phyloP scores from a whole-genome alignment of 1,284 basidiomycete genomes.

The Microstroma glucosiphilum region DNA sequence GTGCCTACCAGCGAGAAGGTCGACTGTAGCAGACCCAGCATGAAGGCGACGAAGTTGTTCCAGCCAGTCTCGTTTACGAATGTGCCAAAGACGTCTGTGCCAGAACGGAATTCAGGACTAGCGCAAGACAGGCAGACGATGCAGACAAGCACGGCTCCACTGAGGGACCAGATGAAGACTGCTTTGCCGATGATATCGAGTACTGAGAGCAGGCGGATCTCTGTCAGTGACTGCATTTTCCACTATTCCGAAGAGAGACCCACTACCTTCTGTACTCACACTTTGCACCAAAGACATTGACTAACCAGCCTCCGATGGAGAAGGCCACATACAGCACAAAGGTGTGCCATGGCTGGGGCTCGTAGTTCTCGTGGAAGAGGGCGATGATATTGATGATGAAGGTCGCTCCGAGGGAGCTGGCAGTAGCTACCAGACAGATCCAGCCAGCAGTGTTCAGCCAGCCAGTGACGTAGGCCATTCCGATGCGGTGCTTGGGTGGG shows the following conservation, averaged over 20 bases:
- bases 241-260: no score
- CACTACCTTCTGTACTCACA: not conserved
- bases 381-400: conserved; percentile 52
- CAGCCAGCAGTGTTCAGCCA: conserved; percentile 48
- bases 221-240: no score
- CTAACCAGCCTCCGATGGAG: conserved; percentile 25
- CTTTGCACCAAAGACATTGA: conserved; percentile 36
- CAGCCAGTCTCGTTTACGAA: conserved; percentile 54
- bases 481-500: conserved; percentile 36
- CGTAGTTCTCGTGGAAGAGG: conserved; percentile 49
- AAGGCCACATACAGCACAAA: conserved; percentile 40
- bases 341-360: conserved; percentile 32
- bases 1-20: conserved; percentile 46
- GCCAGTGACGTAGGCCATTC: conserved; percentile 37
- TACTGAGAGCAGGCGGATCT: conserved; percentile 4
- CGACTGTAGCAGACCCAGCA: conserved; percentile 53
- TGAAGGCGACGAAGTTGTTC: conserved; percentile 54
- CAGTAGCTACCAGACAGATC: conserved; percentile 50
- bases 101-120: conserved; percentile 49
- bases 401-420: conserved; percentile 32
- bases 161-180: conserved; percentile 45
- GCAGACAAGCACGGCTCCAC: conserved; percentile 51
- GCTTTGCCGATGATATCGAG: conserved; percentile 26
- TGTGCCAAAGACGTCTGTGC: conserved; percentile 52
- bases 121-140: conserved; percentile 51